Base-by-base conservation (phyloP, 352 stramenopile genomes). In the Pythium rhizo-oryzae region DNA sequence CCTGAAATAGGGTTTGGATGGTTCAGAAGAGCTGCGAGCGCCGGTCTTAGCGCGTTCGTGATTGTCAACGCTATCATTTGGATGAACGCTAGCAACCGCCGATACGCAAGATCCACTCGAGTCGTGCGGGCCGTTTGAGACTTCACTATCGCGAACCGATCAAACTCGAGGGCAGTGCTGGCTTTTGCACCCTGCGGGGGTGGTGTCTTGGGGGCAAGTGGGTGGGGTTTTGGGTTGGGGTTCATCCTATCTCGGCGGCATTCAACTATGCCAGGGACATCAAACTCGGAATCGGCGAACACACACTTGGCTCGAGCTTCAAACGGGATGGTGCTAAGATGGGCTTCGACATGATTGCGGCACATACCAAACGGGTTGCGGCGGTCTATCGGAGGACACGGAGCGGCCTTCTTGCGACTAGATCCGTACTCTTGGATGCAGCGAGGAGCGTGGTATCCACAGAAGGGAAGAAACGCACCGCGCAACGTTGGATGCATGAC, bases 331-430 rank as follows among this genome's bases (percentile, higher is more conserved):
- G 63, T 78, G 53, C 72, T 90, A 41, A 92, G 60, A 25, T 90
- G 73, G 3, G 83, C 80, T 69, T 90, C 83, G 12, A 90, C 53
- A 53, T 92, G 85, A 62, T 92, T 90, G 23, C 82, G 79, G 25
- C 85, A 93, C 67, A 93, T 75, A 0, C 85, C 85, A 70, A 90
- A 89, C 0, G 55, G 41, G 46, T 91, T 93, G 24, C 77, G 75
- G 11, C 75, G 79, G 9, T 86, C 78, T 15, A 93, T 85, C 0
- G 64, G 4, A 6, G 80, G 74, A 53, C 85, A 93, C 12, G 57
- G 18, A 5, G 56, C 46, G 18, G 41, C 23, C 7, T 59, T 63
- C 41, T 54, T 53, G 15, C 59, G 23, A 25, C 28, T 47, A 11
- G 35, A 30, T 9, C 79, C 79, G 39, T 89, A 90, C 59, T 87